Base-by-base conservation (phyloP, 495 filamentous ascomycete genomes). In the Lasiosphaeria miniovina region DNA sequence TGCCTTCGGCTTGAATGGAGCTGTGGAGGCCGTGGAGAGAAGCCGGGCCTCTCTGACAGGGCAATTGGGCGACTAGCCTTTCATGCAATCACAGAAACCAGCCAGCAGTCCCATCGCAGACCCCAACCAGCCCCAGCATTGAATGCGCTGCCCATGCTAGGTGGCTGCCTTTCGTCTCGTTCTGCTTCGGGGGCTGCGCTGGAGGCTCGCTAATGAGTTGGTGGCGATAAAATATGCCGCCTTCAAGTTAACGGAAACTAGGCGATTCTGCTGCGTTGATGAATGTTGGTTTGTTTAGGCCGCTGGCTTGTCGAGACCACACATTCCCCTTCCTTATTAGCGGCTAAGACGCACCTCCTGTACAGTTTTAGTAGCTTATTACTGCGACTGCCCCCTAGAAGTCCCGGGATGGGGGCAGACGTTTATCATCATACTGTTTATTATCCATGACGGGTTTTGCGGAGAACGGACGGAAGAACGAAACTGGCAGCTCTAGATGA, bases 61-160 rank as follows among this genome's bases (percentile, higher is more conserved):
- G 54, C 60, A 65, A 65, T 62, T 54, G 63, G 53, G 63, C 59
- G 40, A 65, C 52, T 57, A 40, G 36, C 12, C 56, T 62, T 57
- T 62, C 57, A 57, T 58, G 56, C 56, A 62, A 54, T 65, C 63
- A 59, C 51, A 24, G 24, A 49, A 38, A 45, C 36, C 48, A 36
- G 35, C 54, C 46, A 52, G 34, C 15, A 31, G n/a, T 57, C 24
- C 34, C 43, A 48, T 43, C 55, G 55, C 61, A 36, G 55, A 55
- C 55, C 55, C 55, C 60, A 58, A 54, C 52, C 59, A 35, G 10
- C 59, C 46, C 45, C 54, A 24, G 40, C 35, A 48, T 8, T 10
- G 45, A 46, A 12, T 7, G 45, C 14, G 52, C 52, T 24, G 53
- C 55, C 46, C 46, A 24, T 62, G 60, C 55, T 51, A 58, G 46